Base-by-base conservation (phyloP, 805 yeast genomes). In the Metschnikowia borealis region DNA sequence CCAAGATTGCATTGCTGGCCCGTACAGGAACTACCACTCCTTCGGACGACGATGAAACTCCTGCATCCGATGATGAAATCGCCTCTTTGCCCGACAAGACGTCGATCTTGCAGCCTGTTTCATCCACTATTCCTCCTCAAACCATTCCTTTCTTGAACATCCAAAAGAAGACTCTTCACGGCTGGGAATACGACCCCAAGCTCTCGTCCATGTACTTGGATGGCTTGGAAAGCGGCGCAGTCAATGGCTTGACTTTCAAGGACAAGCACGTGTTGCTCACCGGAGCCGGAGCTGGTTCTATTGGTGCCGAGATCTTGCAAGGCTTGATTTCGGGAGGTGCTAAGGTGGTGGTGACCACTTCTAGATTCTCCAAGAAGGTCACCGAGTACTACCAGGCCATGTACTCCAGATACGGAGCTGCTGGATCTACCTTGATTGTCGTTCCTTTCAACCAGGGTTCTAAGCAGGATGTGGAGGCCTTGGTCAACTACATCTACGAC, bases 391-490 rank as follows among this genome's bases (percentile, higher is more conserved):
- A 91, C 76, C 99, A 94, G 78, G 79, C 87, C 55, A 79, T 92
- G 76, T 95, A 94, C 72, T 84, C 97, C 46, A 84, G 92, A 64
- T 86, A 80, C 63, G 99, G 99, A 75, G 88, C 97, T 50, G 71
- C 87, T 56, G 97, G 96, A 38, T 87, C 97, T 45, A 83, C 91
- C 56, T 80, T 94, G 68, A 87, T 89, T 61, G 97, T 94, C 58
- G 99, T 94, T 61, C 99, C 99, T 59, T 94, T 94, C 80, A 94
- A 94, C 79, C 99, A 94, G 78, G 99, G 96, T 70, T 90, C 97
- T 38, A 87, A 85, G 65, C 89, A 85, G 67, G 99, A 94, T 73
- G 95, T 90, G 56, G 86, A 87, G 61, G 86, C 91, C 46, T 81
- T 94, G 57, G 79, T 91, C 52, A 79, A 84, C 51, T 94, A 82